Base-by-base conservation (phyloP, 768 basidiomycete species). In the Crucibulum laeve region DNA sequence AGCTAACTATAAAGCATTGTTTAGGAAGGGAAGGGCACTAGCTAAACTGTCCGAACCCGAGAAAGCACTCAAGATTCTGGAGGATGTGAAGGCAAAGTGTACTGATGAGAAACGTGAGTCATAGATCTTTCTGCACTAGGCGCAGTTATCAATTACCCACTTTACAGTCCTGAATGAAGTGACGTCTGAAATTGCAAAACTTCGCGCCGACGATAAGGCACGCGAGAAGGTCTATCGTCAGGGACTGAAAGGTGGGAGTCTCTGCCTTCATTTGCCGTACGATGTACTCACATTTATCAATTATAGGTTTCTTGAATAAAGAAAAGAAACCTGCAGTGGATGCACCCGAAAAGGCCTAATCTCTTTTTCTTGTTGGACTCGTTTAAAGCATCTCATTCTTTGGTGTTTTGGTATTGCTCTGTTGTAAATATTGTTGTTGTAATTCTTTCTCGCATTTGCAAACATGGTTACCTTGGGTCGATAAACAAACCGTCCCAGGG, bases 1-100 rank as follows among this genome's bases (percentile, higher is more conserved):
- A 32, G 66, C 76, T 49, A 91, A 91, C 57, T 78, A 73, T 59
- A 92, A 91, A 56, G 89, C 84, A 0, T 68, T 82, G 60, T 90
- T 85, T 64, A 73, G 90, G 25, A 91, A 91, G 59, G 88, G 76
- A 15, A 90, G 88, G 60, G 88, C 84, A 0, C 62, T 85, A 8
- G 84, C 82, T 21, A 87, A 91, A 55, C 74, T 74, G 48, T 89
- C 90, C 1, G 85, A 81, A 54, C 82, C 88, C 1, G 73, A 81
- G 46, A 76, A 70, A 49, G 70, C 82, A 30, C n/a, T n/a, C n/a
- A n/a, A n/a, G n/a, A n/a, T n/a, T n/a, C 68, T 91, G 21, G 66
- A 77, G 39, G 84, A 87, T 19, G 60, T 88, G 28, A 78, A 82
- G 53, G 71, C 68, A 53, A 74, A 86, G 58, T 80, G 77, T 44